phyloP scores from a whole-genome alignment of 139 green algal species.

The Zygnema circumcarinatum region DNA sequence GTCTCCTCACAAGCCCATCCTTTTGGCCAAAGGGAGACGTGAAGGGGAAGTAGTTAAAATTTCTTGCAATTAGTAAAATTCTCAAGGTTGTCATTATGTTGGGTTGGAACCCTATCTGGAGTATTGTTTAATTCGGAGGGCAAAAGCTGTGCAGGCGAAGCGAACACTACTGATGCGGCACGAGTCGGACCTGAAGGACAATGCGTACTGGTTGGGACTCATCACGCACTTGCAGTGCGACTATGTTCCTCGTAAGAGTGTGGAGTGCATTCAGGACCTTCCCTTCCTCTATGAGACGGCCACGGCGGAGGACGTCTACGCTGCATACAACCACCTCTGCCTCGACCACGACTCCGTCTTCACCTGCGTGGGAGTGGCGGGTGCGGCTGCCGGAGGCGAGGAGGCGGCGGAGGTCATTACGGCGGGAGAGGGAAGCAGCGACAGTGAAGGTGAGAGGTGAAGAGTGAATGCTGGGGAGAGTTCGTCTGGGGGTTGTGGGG shows the following conservation, averaged over 20 bases:
- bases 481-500: not conserved
- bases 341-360: constrained; percentile 42
- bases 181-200: constrained; percentile 94
- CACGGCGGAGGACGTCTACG: constrained; percentile 87
- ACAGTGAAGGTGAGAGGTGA: not conserved
- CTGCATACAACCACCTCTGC: constrained; percentile 45
- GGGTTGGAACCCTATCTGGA: not conserved
- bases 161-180: constrained; percentile 91
- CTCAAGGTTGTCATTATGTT: not conserved
- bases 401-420: not conserved
- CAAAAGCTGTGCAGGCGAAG: no score
- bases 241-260: constrained; percentile 72
- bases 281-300: constrained; percentile 80
- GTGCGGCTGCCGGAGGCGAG: constrained; percentile 27
- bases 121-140: no score
- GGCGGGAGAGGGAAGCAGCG: not conserved
- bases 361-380: constrained; percentile 52
- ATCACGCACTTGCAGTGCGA: constrained; percentile 90
- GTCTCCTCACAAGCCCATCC: constrained; percentile 8
- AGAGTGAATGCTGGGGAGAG: not conserved
- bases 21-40: not conserved
- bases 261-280: constrained; percentile 82
- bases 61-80: not conserved
- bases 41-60: not conserved
- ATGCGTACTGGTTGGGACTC: constrained; percentile 90